Evolutionary conservation across 495 filamentous ascomycete genomes (phyloP).

Genomic region (Thermothielavioides terrestris): DNA sequence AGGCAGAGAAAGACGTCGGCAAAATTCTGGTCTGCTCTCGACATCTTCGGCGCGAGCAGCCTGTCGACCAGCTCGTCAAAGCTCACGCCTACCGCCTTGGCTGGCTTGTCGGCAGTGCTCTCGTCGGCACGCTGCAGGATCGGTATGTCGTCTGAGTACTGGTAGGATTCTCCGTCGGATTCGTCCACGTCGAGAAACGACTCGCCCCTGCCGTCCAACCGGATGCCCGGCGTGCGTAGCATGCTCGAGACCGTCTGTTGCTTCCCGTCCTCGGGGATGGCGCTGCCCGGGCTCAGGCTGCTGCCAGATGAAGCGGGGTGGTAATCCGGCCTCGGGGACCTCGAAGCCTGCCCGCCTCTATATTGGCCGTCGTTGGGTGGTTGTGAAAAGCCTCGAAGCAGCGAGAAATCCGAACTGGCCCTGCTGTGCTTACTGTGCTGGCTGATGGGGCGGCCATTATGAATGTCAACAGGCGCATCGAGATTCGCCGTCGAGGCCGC

Average conservation of each 20-base stretch:
- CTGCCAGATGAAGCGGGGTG: slow-evolving; percentile 10
- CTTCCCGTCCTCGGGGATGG: slow-evolving; percentile 28
- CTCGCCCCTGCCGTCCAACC: slow-evolving; percentile 35
- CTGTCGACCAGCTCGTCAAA: slow-evolving; percentile 89
- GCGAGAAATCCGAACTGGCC: slow-evolving; percentile 56
- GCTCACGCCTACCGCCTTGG: slow-evolving; percentile 52
- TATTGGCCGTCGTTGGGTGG: slow-evolving; percentile 27
- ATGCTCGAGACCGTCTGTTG: slow-evolving; percentile 35
- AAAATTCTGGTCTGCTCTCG: slow-evolving; percentile 80
- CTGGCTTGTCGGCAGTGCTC: slow-evolving; percentile 36
- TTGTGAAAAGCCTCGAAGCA: slow-evolving; percentile 34
- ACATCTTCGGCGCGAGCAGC: slow-evolving; percentile 69
- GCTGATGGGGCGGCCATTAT: slow-evolving; percentile 40
- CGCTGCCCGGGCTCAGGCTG: slow-evolving; percentile 11
- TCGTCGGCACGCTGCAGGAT: slow-evolving; percentile 50
- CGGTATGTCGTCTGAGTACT: slow-evolving; percentile 52
- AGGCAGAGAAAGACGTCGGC: slow-evolving; percentile 77
- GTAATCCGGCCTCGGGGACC: slow-evolving; percentile 27
- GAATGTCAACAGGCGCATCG: slow-evolving; percentile 37
- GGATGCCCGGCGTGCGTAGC: slow-evolving; percentile 38
- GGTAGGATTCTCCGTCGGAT: slow-evolving; percentile 46
- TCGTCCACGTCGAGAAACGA: slow-evolving; percentile 55
- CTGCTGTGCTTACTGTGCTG: slow-evolving; percentile 51
- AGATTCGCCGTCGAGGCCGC: slow-evolving; percentile 47
- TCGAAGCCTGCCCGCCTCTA: slow-evolving; percentile 19